Evolutionary conservation across 106 monocot species (phyloP), one percentile per base, ranked within the genome.

Genomic region (Dactylorhiza incarnata): DNA sequence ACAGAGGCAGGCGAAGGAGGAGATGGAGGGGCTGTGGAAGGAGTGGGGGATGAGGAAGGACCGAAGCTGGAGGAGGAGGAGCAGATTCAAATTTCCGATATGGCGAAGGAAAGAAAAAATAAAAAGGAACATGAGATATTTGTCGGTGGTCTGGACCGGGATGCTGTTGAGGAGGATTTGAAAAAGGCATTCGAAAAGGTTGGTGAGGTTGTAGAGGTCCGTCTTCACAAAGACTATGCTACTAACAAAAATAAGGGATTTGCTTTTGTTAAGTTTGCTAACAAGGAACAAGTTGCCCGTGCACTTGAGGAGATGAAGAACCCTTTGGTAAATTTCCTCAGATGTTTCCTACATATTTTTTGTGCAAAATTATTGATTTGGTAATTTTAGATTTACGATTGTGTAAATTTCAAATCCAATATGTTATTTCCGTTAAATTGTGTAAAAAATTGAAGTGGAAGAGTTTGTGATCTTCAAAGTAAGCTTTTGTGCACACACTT

Each of bases 181-280:
- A 88, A 73, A 74, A 84, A 84, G 76, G 84, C 47, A 0, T 88
- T 91, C 82, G 84, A 84, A 72, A 84, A 73, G 17, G 73, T 84
- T 76, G 88, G 91, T 29, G 91, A 88, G 49, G 88, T 91, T 49
- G 72, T 82, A 11, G 88, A 91, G 46, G 84, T 91, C 16, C 70
- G 86, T 37, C 81, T 91, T 49, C 88, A 84, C 69, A 91, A 82
- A 78, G 88, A 91, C 69, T 86, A 83, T 45, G 56, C 50, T 0
- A 86, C 88, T 17, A 88, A 88, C 50, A 91, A 86, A 76, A 91
- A 91, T 52, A 88, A 91, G 51, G 91, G 91, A 9, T 91, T 84
- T 86, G 91, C 91, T 14, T 91, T 91, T 77, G 88, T 91, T 53
- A 86, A 86, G 82, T 91, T 85, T 76, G 74, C 91, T 12, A 82